phyloP scores from a whole-genome alignment of 805 yeast species.

The Isabelozyma gotoi region DNA sequence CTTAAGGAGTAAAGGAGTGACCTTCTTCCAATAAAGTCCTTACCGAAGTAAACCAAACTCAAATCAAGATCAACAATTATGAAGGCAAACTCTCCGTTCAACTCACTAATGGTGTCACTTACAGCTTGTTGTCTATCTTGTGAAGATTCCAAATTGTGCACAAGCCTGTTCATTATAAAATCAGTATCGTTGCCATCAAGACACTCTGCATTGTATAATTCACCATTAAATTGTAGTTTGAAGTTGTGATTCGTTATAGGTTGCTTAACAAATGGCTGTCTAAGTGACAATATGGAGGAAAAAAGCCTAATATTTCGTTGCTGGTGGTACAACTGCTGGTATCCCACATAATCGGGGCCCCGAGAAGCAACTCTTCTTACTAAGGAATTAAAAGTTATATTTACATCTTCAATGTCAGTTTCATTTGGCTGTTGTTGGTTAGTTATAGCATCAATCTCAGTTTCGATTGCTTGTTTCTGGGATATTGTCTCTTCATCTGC shows the following conservation, averaged over 20 bases:
- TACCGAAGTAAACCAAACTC: slow-evolving; percentile 64
- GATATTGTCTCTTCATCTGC: slow-evolving; percentile 4
- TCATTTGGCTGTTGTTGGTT: neutral
- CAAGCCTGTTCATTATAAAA: slow-evolving; percentile 44
- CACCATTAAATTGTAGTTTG: slow-evolving; percentile 85
- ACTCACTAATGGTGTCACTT: slow-evolving; percentile 33
- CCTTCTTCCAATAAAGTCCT: slow-evolving; percentile 81
- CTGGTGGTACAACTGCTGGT: slow-evolving; percentile 9
- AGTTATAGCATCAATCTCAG: slow-evolving; percentile 7
- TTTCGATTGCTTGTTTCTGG: slow-evolving; percentile 7
- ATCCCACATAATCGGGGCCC: slow-evolving; percentile 58
- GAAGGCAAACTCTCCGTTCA: slow-evolving; percentile 86
- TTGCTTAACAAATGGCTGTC: slow-evolving; percentile 78
- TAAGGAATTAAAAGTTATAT: slow-evolving; percentile 28
- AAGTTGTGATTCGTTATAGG: slow-evolving; percentile 45
- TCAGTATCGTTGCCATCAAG: slow-evolving; percentile 60
- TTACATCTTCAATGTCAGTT: neutral
- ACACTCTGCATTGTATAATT: slow-evolving; percentile 67
- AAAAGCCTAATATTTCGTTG: slow-evolving; percentile 32
- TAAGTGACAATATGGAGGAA: slow-evolving; percentile 76
- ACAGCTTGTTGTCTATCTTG: slow-evolving; percentile 30
- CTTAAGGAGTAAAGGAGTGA: slow-evolving; percentile 54
- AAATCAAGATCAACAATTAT: slow-evolving; percentile 45
- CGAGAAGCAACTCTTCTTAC: slow-evolving; percentile 50
- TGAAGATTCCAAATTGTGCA: slow-evolving; percentile 9